Percentiles rank a stretch among this genome's conserved stretches.
Conservation (phyloP, 768 basidiomycete genomes). For the Amylocystis lapponica region DNA sequence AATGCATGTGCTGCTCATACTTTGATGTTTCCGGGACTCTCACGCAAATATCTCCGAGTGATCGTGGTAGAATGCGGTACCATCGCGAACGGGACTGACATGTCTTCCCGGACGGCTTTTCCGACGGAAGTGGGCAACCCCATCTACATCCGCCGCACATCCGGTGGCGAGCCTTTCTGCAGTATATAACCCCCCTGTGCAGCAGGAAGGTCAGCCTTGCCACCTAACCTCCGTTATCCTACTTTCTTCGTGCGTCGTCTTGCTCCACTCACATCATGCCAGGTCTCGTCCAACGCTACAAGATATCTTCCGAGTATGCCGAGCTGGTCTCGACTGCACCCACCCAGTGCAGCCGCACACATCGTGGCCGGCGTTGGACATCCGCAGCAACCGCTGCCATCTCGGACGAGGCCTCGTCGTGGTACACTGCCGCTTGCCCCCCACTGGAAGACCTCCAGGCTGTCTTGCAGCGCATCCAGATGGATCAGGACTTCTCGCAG, state of each 20-base stretch:
- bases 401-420: slow-evolving; percentile 5
- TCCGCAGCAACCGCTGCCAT: not conserved
- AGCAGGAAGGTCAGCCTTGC: not conserved
- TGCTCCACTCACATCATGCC: slow-evolving; percentile 3
- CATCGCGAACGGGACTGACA: too few species aligned
- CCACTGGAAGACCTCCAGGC: too few species aligned
- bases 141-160: too few species aligned
- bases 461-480: slow-evolving; percentile 5
- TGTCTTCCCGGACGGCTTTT: not conserved
- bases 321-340: slow-evolving; percentile 7
- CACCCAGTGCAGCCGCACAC: not conserved
- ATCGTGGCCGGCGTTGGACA: not conserved
- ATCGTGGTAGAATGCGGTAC: too few species aligned
- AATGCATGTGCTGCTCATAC: too few species aligned
- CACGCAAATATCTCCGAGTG: too few species aligned
- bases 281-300: slow-evolving; percentile 10
- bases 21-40: too few species aligned
- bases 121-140: not conserved
- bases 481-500: slow-evolving; percentile 9
- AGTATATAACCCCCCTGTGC: not conserved
- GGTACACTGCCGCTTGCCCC: slow-evolving; percentile 9
- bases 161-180: not conserved
- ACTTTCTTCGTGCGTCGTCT: not conserved
- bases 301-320: slow-evolving; percentile 3
- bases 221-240: not conserved